These are phyloP conservation scores for Cordia subcordata DNA, from an alignment of 257 asterid genomes.

Conservation along the genomic window DNA sequence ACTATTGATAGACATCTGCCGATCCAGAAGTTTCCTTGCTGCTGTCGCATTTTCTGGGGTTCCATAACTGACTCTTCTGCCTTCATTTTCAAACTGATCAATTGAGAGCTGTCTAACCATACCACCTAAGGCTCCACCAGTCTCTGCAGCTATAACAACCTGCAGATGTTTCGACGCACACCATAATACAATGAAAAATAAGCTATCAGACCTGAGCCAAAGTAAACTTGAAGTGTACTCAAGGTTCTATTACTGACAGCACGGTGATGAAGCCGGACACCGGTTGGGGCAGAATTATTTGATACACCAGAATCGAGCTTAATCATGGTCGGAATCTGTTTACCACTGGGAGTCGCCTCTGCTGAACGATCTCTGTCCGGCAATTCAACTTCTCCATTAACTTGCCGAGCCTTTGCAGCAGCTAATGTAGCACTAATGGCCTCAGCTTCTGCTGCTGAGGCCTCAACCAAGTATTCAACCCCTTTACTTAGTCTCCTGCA, in stretches of 20 bases:
- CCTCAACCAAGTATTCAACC: constrained; percentile 95
- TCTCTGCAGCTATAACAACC: constrained; percentile 99
- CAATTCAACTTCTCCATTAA: constrained; percentile 86
- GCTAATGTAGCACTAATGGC: constrained; percentile 93
- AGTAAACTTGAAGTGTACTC: no score
- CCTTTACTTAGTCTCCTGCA: constrained; percentile 81
- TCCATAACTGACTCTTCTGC: constrained; percentile 97
- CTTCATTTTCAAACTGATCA: constrained; percentile 98
- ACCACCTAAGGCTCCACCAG: constrained; percentile 98
- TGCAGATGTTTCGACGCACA: constrained; percentile 28
- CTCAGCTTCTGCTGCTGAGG: constrained; percentile 98
- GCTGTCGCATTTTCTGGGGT: constrained; percentile 98
- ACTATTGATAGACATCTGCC: constrained; percentile 93
- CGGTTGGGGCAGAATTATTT: constrained; percentile 71
- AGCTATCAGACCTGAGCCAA: constrained; percentile 7
- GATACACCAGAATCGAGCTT: constrained; percentile 75
- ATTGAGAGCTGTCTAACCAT: constrained; percentile 99
- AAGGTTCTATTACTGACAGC: constrained; percentile 58
- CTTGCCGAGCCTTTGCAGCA: constrained; percentile 98
- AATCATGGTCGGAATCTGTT: constrained; percentile 63
- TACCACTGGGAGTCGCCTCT: constrained; percentile 95
- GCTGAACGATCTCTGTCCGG: constrained; percentile 96
- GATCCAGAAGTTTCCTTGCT: constrained; percentile 89
- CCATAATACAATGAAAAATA: constrained; percentile 11
- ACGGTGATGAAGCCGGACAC: constrained; percentile 98